Conservation (phyloP, 805 yeast genomes). For the Wickerhamiella allomyrinae region DNA sequence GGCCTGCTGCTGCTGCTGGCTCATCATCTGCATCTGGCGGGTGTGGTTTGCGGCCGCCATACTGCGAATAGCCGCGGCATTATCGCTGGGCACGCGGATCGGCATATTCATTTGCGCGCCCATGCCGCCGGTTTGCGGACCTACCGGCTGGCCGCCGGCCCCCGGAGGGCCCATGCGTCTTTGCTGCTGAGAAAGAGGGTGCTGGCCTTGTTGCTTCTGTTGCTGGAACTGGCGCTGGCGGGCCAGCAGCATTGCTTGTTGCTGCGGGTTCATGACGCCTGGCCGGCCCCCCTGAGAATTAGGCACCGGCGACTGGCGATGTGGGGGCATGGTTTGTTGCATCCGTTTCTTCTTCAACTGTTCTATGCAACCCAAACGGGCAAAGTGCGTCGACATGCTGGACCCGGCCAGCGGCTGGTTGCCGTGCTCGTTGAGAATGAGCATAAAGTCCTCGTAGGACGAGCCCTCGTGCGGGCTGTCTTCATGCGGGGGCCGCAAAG, state of each 20-base stretch:
- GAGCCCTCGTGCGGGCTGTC: slow-evolving; percentile 62
- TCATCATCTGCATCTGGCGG: slow-evolving; percentile 3
- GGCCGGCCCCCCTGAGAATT: slow-evolving; percentile 7
- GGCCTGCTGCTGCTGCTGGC: slow-evolving; percentile 1
- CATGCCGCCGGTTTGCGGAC: neutral
- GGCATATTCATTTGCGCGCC: neutral
- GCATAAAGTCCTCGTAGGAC: slow-evolving; percentile 85
- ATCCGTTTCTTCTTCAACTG: slow-evolving; percentile 56
- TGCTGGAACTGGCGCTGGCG: slow-evolving; percentile 8
- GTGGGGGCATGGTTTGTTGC: slow-evolving; percentile 25
- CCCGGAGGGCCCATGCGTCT: neutral
- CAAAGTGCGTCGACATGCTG: slow-evolving; percentile 46
- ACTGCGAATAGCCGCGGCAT: neutral
- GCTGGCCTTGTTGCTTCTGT: slow-evolving; percentile 10
- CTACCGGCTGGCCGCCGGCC: neutral
- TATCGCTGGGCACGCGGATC: neutral
- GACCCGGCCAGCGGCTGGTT: slow-evolving; percentile 27
- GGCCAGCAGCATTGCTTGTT: neutral
- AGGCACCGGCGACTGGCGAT: slow-evolving; percentile 8
- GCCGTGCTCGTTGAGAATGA: slow-evolving; percentile 40
- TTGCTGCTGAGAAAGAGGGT: slow-evolving; percentile 3
- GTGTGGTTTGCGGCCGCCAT: neutral
- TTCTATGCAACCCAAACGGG: slow-evolving; percentile 78
- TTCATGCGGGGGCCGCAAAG: slow-evolving; percentile 42
- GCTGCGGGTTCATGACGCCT: neutral